Conservation (phyloP, 2,329 filamentous ascomycete genomes). For the Pestalotiopsis sp. region DNA sequence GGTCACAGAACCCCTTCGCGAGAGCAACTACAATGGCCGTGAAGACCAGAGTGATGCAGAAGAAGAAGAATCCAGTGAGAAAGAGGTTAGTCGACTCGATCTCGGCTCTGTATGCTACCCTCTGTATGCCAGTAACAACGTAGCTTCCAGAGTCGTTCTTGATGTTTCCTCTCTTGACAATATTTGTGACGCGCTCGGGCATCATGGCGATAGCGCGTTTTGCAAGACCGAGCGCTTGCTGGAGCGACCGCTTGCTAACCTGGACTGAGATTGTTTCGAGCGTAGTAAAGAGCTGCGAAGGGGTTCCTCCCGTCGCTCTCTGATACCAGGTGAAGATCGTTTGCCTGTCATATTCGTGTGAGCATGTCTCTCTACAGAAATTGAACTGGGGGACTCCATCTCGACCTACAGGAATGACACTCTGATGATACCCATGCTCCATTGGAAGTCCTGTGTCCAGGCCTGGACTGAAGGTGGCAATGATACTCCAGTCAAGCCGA, state of each 20-base stretch:
- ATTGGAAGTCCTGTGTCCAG: constrained; percentile 98
- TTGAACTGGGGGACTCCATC: not conserved
- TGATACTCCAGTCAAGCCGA: constrained; percentile 78
- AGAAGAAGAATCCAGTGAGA: constrained; percentile 87
- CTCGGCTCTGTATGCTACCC: constrained; percentile 79
- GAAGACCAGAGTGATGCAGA: constrained; percentile 77
- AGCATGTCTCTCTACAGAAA: not conserved
- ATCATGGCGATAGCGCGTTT: constrained; percentile 57
- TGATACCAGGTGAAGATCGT: constrained; percentile 93
- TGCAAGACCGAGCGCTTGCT: constrained; percentile 42
- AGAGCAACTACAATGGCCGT: constrained; percentile 70
- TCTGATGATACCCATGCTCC: constrained; percentile 94
- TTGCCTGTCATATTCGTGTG: constrained; percentile 43
- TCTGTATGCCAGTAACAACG: constrained; percentile 78
- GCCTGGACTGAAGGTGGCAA: constrained; percentile 86
- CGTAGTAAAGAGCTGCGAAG: constrained; percentile 75
- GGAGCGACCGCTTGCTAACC: constrained; percentile 63
- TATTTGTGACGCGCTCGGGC: constrained; percentile 35
- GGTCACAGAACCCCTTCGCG: constrained; percentile 82
- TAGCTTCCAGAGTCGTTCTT: constrained; percentile 55
- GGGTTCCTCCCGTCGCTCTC: constrained; percentile 83
- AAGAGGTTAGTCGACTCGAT: constrained; percentile 94
- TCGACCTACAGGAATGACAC: constrained; percentile 59
- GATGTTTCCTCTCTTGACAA: constrained; percentile 57
- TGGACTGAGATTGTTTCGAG: constrained; percentile 78